Conservation (phyloP, 495 filamentous ascomycete species). For the Patellaria atrata region DNA sequence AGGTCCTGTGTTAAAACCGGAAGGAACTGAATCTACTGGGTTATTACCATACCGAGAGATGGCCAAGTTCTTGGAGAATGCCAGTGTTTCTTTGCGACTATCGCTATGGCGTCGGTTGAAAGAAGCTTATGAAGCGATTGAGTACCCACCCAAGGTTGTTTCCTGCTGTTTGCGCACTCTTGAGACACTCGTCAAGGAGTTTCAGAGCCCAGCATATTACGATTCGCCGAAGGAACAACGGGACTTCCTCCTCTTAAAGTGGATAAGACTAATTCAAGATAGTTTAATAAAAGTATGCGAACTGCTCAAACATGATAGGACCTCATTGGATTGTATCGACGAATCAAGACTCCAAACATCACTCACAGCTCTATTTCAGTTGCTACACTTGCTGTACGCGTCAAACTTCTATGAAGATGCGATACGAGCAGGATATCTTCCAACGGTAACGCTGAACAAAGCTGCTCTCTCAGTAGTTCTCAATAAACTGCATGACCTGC, state of each 20-base stretch:
- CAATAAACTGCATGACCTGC: slow-evolving; percentile 74
- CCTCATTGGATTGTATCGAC: slow-evolving; percentile 68
- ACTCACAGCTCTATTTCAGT: slow-evolving; percentile 47
- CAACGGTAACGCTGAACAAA: slow-evolving; percentile 24
- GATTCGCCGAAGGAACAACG: slow-evolving; percentile 47
- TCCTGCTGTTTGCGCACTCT: slow-evolving; percentile 75
- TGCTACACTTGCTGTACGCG: slow-evolving; percentile 59
- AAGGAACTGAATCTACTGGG: neutral
- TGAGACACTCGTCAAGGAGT: slow-evolving; percentile 60
- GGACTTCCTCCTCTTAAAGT: slow-evolving; percentile 50
- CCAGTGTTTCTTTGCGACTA: slow-evolving; percentile 64
- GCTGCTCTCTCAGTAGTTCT: slow-evolving; percentile 33
- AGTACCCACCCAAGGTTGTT: slow-evolving; percentile 71
- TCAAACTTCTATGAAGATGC: slow-evolving; percentile 73
- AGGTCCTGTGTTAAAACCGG: neutral
- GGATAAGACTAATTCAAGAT: slow-evolving; percentile 64
- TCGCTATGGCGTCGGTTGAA: slow-evolving; percentile 79
- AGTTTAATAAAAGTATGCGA: slow-evolving; percentile 49
- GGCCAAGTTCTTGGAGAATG: slow-evolving; percentile 65
- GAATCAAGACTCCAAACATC: slow-evolving; percentile 58
- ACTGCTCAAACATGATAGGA: slow-evolving; percentile 45
- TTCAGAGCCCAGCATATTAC: slow-evolving; percentile 47
- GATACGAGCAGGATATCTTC: slow-evolving; percentile 52
- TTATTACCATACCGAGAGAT: slow-evolving; percentile 40
- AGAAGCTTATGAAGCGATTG: slow-evolving; percentile 70